Base-by-base conservation (phyloP, 148 eudicot species). In the Vaccinium darrowii region DNA sequence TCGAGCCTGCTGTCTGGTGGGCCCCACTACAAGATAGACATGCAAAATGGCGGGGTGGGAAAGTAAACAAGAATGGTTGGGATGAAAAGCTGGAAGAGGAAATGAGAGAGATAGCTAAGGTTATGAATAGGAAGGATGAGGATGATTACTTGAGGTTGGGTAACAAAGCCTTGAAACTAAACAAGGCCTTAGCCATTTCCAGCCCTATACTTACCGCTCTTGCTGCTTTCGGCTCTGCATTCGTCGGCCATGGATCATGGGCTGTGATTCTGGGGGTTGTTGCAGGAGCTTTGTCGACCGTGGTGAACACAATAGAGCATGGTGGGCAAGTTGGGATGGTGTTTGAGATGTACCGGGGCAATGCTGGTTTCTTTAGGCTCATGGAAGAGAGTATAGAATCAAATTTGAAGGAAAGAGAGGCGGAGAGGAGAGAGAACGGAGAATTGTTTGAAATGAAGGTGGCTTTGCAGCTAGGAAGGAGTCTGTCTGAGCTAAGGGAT, bases 291-390 rank as follows among this genome's bases (percentile, higher is more conserved):
- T 49, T 88, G 18, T 88, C 91, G 0, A 81, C 81, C 84, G 87
- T 86, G 0, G 56, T 84, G 1, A 84, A 84, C 65, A 79, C 86
- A 11, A 19, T 71, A 6, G 78, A 84, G 77, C 86, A 84, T 16
- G 93, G 94, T 51, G 89, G 92, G 8, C 94, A 92, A 87, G 94
- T 92, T 39, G 94, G 93, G 76, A 91, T 92, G 92, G 91, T 92
- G 78, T 78, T 87, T 80, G 94, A 92, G 89, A 89, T 92, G 93
- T 92, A 92, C 52, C 87, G 92, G 76, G 86, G 89, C 71, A 89
- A 88, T 81, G 93, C 87, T 4, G 92, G 93, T 6, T 91, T 86
- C 36, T 92, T 89, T 36, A 82, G 77, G 67, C 82, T 80, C 7
- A 15, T 92, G 80, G 87, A 86, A 76, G 92, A 91, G 84, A 80